Base-by-base conservation (phyloP, 441 rosid genomes). In the Lepidium campestre region DNA sequence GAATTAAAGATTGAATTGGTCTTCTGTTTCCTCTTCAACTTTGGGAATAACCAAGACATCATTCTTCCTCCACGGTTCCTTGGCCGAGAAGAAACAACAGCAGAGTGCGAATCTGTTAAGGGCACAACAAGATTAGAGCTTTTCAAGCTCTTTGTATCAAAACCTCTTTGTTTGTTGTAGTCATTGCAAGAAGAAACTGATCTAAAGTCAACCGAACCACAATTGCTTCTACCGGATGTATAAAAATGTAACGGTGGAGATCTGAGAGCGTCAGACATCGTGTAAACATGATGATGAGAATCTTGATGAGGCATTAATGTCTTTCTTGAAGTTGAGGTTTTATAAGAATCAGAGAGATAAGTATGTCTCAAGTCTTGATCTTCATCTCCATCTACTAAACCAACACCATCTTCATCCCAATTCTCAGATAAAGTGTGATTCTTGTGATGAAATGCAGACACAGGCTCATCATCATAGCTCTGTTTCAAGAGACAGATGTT, bases 381-480 rank as follows among this genome's bases (percentile, higher is more conserved):
- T 27, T 53, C 64, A 23, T 71, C 82, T 74, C 77, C 80, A 40
- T 49, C 82, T 44, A 73, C 85, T 6, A 82, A 39, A 17, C 81
- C 84, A 75, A 65, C 42, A 67, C 55, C 44, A 74, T 55, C 86
- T 4, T 83, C 94, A 53, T 87, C 94, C 97, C 96, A 89, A 31
- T 41, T 80, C 72, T 73, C 93, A 67, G 94, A 78, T 77, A 81
- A 47, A 34, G 80, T 75, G 75, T 75, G 76, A 70, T 81, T 81
- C 67, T 82, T 85, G 23, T 69, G 87, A 61, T 79, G 80, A 68
- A 78, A 81, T 29, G 77, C 84, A 1, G 87, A 48, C 15, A 81
- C 49, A 8, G 80, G 72, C 72, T 89, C 96, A 62, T 87, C 93
- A 41, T 82, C 96, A 63, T 90, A 90, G 78, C 91, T 89, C 98